Percentiles rank a stretch among this genome's conserved stretches.
Evolutionary conservation across 306 rosid species (phyloP).

Genomic region (Astragalus glycyphyllos): DNA sequence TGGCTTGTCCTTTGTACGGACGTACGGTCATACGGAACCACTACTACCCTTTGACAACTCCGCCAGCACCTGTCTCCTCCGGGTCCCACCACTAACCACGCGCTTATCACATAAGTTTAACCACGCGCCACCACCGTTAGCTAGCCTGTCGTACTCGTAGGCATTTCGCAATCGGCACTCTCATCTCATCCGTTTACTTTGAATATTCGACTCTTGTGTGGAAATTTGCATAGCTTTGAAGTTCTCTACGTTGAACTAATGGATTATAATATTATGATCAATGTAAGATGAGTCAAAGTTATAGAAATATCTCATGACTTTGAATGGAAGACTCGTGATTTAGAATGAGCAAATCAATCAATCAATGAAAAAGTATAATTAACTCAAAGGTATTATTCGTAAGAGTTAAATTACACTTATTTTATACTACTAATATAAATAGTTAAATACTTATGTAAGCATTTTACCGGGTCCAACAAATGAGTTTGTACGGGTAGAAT

Average conservation of each 20-base stretch:
- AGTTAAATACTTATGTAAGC: no score
- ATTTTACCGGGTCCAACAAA: no score
- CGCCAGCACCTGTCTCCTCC: slow-evolving; percentile 3
- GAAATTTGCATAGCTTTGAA: slow-evolving; percentile 4
- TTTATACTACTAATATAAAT: no score
- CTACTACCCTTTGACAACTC: slow-evolving; percentile 25
- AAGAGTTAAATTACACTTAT: no score
- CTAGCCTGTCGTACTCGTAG: neutral
- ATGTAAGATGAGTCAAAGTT: neutral
- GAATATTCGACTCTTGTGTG: neutral
- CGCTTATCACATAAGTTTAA: fast-evolving
- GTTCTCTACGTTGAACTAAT: neutral
- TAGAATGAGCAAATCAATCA: no score
- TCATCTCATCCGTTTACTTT: neutral
- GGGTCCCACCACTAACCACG: neutral
- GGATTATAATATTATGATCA: neutral
- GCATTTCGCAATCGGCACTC: neutral
- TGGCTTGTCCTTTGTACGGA: slow-evolving; percentile 53
- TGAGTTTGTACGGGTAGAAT: no score
- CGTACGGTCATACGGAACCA: slow-evolving; percentile 45
- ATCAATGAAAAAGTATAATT: no score
- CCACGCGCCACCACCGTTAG: slow-evolving; percentile 21
- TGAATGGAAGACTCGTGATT: no score
- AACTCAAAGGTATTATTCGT: no score
- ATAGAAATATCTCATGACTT: neutral